phyloP scores from a whole-genome alignment of 2,329 filamentous ascomycete genomes.

The Claviceps sp. region DNA sequence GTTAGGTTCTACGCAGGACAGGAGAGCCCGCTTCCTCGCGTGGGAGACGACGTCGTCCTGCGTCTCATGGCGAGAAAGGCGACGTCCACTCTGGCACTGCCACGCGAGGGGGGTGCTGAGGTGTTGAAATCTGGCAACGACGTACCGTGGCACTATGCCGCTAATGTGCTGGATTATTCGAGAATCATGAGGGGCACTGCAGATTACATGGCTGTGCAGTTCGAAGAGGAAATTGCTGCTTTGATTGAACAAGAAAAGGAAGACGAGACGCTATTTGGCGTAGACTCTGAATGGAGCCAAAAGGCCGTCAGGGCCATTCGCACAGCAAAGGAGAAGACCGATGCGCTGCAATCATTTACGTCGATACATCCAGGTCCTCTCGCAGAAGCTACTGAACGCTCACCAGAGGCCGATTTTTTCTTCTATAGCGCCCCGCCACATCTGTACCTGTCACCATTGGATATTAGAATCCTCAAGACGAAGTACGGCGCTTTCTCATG shows the following conservation, averaged over 20 bases:
- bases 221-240: constrained; percentile 63
- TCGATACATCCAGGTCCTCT: constrained; percentile 9
- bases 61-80: constrained; percentile 71
- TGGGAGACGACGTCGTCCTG: constrained; percentile 81
- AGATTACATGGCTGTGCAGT: constrained; percentile 75
- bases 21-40: constrained; percentile 64
- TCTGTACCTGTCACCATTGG: constrained; percentile 78
- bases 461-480: constrained; percentile 83
- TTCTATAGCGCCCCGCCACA: constrained; percentile 84
- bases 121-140: constrained; percentile 56
- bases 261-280: constrained; percentile 81
- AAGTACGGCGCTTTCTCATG: constrained; percentile 72
- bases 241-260: constrained; percentile 68
- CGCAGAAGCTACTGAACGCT: constrained; percentile 9
- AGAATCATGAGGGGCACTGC: constrained; percentile 89
- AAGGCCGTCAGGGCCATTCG: constrained; percentile 66
- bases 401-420: constrained; percentile 47
- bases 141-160: constrained; percentile 89
- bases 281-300: constrained; percentile 84
- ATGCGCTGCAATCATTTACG: constrained; percentile 25
- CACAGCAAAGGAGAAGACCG: constrained; percentile 61
- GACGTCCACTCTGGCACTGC: constrained; percentile 74
- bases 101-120: constrained; percentile 64
- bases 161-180: constrained; percentile 88
- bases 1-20: constrained; percentile 87